phyloP scores from a whole-genome alignment of 805 yeast species.

The Candida alai region DNA sequence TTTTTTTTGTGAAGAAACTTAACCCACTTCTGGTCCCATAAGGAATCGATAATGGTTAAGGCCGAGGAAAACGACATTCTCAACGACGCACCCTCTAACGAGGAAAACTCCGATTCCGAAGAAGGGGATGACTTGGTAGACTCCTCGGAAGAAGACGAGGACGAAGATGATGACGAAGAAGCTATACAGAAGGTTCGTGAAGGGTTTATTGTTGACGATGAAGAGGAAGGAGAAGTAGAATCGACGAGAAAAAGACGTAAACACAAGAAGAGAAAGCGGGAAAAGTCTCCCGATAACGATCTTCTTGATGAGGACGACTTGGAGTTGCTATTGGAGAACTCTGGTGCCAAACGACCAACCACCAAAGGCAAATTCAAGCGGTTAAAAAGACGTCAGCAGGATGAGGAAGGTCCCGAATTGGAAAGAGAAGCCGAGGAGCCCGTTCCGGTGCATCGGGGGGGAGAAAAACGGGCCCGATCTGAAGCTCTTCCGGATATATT shows the following conservation, averaged over 20 bases:
- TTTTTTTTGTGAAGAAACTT: too few species aligned
- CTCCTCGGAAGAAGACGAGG: slow-evolving; percentile 85
- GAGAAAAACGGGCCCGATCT: slow-evolving; percentile 4
- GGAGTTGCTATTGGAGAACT: slow-evolving; percentile 84
- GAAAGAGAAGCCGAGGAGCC: slow-evolving; percentile 5
- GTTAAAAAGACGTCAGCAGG: slow-evolving; percentile 62
- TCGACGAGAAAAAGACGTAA: slow-evolving; percentile 25
- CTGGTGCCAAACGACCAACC: slow-evolving; percentile 61
- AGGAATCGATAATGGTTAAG: slow-evolving; percentile 29
- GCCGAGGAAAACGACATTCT: slow-evolving; percentile 35
- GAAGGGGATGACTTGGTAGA: slow-evolving; percentile 44
- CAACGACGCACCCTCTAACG: slow-evolving; percentile 26
- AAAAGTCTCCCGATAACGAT: slow-evolving; percentile 42
- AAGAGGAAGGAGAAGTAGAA: slow-evolving; percentile 52
- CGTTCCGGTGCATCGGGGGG: slow-evolving; percentile 3
- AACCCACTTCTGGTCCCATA: too few species aligned
- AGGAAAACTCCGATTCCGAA: slow-evolving; percentile 17
- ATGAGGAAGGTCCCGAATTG: slow-evolving; percentile 21
- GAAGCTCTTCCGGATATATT: slow-evolving; percentile 56
- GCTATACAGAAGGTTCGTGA: slow-evolving; percentile 80
- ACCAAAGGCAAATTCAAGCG: slow-evolving; percentile 64
- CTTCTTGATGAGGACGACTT: slow-evolving; percentile 92
- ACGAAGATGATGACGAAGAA: slow-evolving; percentile 82
- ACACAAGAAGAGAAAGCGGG: slow-evolving; percentile 40
- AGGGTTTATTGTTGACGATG: slow-evolving; percentile 93